Evolutionary conservation across 371 early-diverging fungal species (phyloP), one percentile per base, ranked within the genome.

Genomic region (Mucor mucedo): DNA sequence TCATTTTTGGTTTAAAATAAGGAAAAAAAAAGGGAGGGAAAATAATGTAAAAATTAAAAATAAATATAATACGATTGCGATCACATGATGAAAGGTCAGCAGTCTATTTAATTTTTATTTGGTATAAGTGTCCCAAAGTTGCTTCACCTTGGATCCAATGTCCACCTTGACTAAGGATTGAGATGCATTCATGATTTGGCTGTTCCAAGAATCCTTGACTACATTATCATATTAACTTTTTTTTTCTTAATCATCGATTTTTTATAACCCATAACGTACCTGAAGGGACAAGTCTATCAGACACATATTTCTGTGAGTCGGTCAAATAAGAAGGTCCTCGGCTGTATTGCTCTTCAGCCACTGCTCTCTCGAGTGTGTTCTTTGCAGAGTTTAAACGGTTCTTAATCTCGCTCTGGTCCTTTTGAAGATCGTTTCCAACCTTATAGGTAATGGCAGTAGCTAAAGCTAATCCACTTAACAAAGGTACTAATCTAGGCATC

Each of bases 151-250:
- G 29, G 59, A 50, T 47, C 70, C 60, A 54, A 75, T 58, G 60
- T 79, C 77, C 10, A 70, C 53, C 39, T 75, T 71, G 35, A 75
- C 71, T 42, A 77, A 54, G 28, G 69, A 57, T 44, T 75, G 73
- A 21, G 80, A 75, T 32, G 70, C 75, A n/a, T 68, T 68, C 42
- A 70, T 69, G 30, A 79, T 63, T 56, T 79, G 80, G 8, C 41
- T 62, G 39, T 79, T 79, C 80, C 80, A 79, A 8, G 66, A 52
- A 27, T 75, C 63, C 58, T 79, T 79, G 29, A 79, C 80, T 76
- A 63, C 21, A 21, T 21, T 21, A 21, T 21, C 21, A 21, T 21
- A 21, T 21, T 21, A 21, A 21, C 1, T 21, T 21, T 21, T 21
- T 21, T 21, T 21, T 21, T 21, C 21, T 1, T 21, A 21, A 21